These are phyloP conservation scores for Ustilago cynodontis DNA, from an alignment of 1,284 basidiomycete species.

Conservation along the genomic window DNA sequence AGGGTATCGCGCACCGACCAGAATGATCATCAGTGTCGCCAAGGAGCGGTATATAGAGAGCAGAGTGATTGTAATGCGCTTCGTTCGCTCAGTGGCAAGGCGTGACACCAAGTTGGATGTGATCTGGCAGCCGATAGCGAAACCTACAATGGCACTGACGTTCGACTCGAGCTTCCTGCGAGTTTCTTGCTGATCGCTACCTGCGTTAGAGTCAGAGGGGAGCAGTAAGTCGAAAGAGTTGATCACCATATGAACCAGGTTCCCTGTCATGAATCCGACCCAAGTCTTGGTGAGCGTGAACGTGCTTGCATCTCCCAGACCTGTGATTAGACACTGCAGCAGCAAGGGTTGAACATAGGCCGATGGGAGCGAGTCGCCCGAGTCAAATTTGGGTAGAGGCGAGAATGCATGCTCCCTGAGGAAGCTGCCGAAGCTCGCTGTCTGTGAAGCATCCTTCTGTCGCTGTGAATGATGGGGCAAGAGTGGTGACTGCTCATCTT, in stretches of 20 bases:
- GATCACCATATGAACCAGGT: conserved; percentile 49
- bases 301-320: conserved; percentile 39
- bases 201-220: conserved; percentile 29
- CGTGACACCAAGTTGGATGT: conserved; percentile 28
- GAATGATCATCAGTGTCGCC: conserved; percentile 26
- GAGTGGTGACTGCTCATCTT: conserved; percentile 19
- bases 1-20: conserved; percentile 9
- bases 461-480: conserved; percentile 4
- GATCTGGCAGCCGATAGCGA: conserved; percentile 36
- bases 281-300: conserved; percentile 39
- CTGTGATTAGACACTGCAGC: conserved; percentile 48
- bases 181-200: background rate
- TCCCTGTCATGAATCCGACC: conserved; percentile 56
- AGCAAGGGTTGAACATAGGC: conserved; percentile 33
- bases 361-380: conserved; percentile 14
- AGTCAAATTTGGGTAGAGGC: conserved; percentile 19
- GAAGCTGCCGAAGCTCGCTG: background rate
- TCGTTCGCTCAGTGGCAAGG: conserved; percentile 14
- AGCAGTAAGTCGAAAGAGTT: conserved; percentile 32
- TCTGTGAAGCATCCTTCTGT: background rate
- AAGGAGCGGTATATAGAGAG: conserved; percentile 23
- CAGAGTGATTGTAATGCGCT: conserved; percentile 20
- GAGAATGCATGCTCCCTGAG: conserved; percentile 19
- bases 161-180: conserved; percentile 25
- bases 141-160: conserved; percentile 30